Base-by-base conservation (phyloP, 441 rosid genomes). In the Theobroma grandiflorum region DNA sequence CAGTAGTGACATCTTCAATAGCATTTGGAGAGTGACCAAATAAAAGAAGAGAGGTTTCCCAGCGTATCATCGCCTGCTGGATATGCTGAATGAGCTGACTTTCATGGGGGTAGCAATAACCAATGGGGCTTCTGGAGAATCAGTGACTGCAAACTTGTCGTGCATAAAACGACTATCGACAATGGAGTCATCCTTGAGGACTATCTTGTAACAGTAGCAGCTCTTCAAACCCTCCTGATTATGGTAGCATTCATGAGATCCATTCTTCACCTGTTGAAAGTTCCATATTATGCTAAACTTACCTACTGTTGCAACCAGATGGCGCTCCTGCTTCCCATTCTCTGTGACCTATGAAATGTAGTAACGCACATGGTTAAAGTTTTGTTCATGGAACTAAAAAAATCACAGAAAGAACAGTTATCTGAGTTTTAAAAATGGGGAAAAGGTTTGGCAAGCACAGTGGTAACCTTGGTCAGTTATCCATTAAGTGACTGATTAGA, bases 111-210 rank as follows among this genome's bases (percentile, higher is more conserved):
- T 96, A 26, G 99, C 99, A 82, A 96, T 93, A 82, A 96, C 99
- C 82, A 96, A 85, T 35, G 99, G 98, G 45, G 99, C 99, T 87
- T 97, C 98, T 8, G 98, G 98, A 74, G 98, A 93, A 78, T 95
- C 98, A 3, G 86, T 89, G 77, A 91, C 94, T 18, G 98, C 98
- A 85, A 87, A 95, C 87, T 95, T 95, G 82, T 97, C 99, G 22
- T 97, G 93, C 99, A 96, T 95, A 95, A 97, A 97, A 72, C 99
- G 93, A 82, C 99, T 95, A 74, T 94, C 99, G 11, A 95, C 96
- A 20, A 97, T 95, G 61, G 99, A 97, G 80, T 94, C 99, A 71
- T 95, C 96, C 68, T 92, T 91, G 4, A 86, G 95, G 76, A 97
- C 99, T 74, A 93, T 89, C 88, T 92, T 94, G 87, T 95, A 97